Base-by-base conservation (phyloP, 2,329 filamentous ascomycete genomes). In the Neofusicoccum kwambonambiense region DNA sequence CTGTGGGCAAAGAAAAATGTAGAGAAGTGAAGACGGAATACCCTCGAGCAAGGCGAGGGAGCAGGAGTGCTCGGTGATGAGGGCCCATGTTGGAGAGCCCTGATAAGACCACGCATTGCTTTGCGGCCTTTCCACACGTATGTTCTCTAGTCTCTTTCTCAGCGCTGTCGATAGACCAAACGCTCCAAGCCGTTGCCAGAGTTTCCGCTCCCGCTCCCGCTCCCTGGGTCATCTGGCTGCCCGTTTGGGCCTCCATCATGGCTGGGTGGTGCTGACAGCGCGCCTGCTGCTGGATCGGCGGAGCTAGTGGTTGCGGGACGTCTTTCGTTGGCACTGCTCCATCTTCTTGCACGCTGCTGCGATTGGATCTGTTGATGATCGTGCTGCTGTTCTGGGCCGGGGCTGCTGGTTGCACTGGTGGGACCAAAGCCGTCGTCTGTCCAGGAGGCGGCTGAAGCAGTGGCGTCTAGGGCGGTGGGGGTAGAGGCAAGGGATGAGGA, bases 281-380 rank as follows among this genome's bases (percentile, higher is more conserved):
- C 39, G 15, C 27, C 50, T 8, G 47, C 35, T 12, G 37, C 61
- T 9, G 39, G 45, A 7, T 45, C 61, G 27, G 50, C 63, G 34
- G 42, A 60, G 54, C 63, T 52, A 12, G 44, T 56, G 1, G 47
- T 39, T 41, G 44, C 54, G 17, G 62, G 44, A 15, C 54, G 42
- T 42, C 63, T 35, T 37, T 60, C 63, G 35, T 64, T 54, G 17
- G 54, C 52, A n/a, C 63, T 60, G 12, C 52, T 60, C 63, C 63
- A 64, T 47, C 63, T 49, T 35, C 54, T 54, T 7, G 49, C n/a
- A 9, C 45, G 35, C 31, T 51, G 57, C 13, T 49, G 34, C 8
- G 41, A 31, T n/a, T 35, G 56, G 27, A 31, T 31, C 19, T 47
- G 49, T 1, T 54, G 22, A 19, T 27, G 42, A 15, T 15, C 27